Evolutionary conservation across 192 early-diverging fungal species (phyloP).

Genomic region (Neocallimastix lanati): DNA sequence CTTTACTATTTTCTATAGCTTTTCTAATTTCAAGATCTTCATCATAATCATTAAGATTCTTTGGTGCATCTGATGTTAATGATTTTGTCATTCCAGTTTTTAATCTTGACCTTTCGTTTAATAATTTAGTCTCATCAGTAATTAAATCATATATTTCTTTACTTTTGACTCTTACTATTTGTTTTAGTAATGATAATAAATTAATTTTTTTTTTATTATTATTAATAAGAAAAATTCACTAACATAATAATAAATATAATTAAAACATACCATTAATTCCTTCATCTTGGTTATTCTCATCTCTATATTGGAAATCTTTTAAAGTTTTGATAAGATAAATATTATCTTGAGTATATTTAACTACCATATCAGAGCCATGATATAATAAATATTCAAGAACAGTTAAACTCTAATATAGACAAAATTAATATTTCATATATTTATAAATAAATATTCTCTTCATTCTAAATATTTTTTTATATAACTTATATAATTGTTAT

Average conservation of each 20-base stretch:
- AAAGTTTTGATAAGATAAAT: slow-evolving; percentile 86
- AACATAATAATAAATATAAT: too few relatives aligned
- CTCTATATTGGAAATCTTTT: slow-evolving; percentile 89
- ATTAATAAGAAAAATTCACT: too few relatives aligned
- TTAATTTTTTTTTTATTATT: too few relatives aligned
- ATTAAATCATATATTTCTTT: background rate
- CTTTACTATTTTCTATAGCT: background rate
- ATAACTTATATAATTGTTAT: too few relatives aligned
- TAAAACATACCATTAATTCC: slow-evolving; percentile 81
- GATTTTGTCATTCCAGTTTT: background rate
- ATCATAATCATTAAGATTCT: background rate
- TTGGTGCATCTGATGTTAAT: background rate
- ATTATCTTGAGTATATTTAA: slow-evolving; percentile 75
- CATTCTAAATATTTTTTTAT: too few relatives aligned
- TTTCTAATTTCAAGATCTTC: background rate
- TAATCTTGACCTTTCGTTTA: background rate
- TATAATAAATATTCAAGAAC: slow-evolving; percentile 73
- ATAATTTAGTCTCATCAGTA: background rate
- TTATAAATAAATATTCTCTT: too few relatives aligned
- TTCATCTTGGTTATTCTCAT: slow-evolving; percentile 79
- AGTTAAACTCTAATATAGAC: slow-evolving; percentile 43
- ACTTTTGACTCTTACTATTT: background rate
- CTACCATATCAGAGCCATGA: slow-evolving; percentile 67
- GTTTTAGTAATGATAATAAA: background rate
- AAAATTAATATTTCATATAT: too few relatives aligned